These are phyloP conservation scores for Suillus placidus DNA, from an alignment of 768 basidiomycete genomes.

Conservation along the genomic window DNA sequence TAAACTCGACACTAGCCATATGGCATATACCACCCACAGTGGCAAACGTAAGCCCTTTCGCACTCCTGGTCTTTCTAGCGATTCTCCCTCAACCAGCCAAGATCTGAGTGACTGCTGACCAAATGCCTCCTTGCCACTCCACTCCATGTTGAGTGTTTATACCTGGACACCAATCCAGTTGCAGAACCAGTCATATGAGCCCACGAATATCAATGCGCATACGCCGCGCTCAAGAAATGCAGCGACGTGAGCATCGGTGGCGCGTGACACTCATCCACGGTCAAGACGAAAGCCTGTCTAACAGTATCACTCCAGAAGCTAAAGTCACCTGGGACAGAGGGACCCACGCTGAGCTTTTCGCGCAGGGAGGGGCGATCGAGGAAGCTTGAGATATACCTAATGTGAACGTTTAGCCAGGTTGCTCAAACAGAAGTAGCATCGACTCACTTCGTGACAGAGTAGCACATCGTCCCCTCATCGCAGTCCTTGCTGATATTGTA, in stretches of 20 bases:
- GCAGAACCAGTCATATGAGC: conserved; percentile 79
- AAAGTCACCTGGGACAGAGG: conserved; percentile 43
- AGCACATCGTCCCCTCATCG: conserved; percentile 57
- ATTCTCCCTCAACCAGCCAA: conserved; percentile 56
- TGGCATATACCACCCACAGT: conserved; percentile 73
- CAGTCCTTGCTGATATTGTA: conserved; percentile 73
- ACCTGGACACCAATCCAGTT: conserved; percentile 77
- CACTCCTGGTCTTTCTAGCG: conserved; percentile 58
- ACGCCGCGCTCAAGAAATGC: conserved; percentile 72
- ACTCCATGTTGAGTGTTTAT: conserved; percentile 74
- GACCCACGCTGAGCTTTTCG: conserved; percentile 61
- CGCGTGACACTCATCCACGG: conserved; percentile 43
- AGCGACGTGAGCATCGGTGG: conserved; percentile 39
- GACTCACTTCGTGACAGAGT: conserved; percentile 51
- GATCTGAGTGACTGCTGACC: conserved; percentile 49
- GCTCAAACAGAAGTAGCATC: background rate
- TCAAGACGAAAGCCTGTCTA: conserved; percentile 44
- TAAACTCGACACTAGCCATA: conserved; percentile 48
- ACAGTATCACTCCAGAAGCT: conserved; percentile 47
- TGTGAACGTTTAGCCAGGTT: background rate
- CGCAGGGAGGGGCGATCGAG: conserved; percentile 62
- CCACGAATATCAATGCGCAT: conserved; percentile 72
- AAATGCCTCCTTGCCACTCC: conserved; percentile 65
- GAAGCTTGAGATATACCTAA: conserved; percentile 59
- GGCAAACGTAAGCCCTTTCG: conserved; percentile 65